Evolutionary conservation across 305 asterid genomes (phyloP), one percentile per base, ranked within the genome.

Genomic region (Solanum chacoense): DNA sequence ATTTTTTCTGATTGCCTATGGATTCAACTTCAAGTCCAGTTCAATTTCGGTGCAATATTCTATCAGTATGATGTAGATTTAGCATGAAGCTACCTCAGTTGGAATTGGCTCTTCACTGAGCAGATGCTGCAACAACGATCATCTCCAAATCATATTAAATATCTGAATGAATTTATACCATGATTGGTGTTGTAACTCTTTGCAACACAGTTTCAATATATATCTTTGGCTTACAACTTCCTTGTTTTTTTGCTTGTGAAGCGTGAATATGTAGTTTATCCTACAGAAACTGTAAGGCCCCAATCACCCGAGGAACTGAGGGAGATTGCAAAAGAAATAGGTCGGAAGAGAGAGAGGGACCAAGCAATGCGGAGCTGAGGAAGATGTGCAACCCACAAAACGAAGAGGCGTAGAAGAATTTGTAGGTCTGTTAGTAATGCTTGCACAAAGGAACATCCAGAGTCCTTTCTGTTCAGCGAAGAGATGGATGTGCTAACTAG

Each of bases 251-350:
- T 20, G 87, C 37, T 91, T 72, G 55, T 94, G 94, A 76, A 97
- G 99, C 96, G 98, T 24, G 94, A 97, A 91, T 96, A 96, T 85
- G 95, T 97, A 1, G 99, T 94, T 67, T 94, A 95, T 91, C 99
- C 98, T 1, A 96, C 97, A 12, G 99, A 94, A 93, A 98, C 86
- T 40, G 98, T 96, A 36, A 89, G 93, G 29, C 98, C 97, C 31
- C 99, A 95, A 72, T 93, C 98, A 11, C 99, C 98, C 0, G 98
- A 95, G 93, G 98, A 97, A 90, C 89, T 95, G 92, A 94, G 98
- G 90, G 98, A 96, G 92, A 95, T 93, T 95, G 98, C 98, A 14
- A 93, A 96, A 87, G 98, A 95, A 88, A 74, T 93, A 88, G 96
- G 95, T 42, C 97, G 97, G 77, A 93, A 94, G 80, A 94, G 98